Evolutionary conservation across 345 rosid genomes (phyloP).

Genomic region (Salix purpurea): DNA sequence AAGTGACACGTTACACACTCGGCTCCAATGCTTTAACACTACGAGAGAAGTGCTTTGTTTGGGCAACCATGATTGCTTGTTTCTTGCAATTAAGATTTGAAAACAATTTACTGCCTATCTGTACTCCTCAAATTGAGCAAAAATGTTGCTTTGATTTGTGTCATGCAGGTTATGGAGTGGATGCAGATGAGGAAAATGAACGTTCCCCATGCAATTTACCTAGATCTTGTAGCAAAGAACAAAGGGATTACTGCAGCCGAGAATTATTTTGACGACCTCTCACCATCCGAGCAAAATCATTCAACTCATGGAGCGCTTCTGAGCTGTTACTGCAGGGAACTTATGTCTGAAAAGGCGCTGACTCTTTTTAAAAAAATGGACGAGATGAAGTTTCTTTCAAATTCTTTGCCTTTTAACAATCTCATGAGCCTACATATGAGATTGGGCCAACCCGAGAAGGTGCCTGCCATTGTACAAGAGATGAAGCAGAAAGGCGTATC

Average conservation of each 20-base stretch:
- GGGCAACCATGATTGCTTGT: background rate
- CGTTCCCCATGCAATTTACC: slow-evolving; percentile 35
- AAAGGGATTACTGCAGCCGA: slow-evolving; percentile 63
- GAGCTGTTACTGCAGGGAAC: slow-evolving; percentile 54
- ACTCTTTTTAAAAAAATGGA: slow-evolving; percentile 53
- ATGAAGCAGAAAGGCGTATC: slow-evolving; percentile 49
- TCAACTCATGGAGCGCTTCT: slow-evolving; percentile 53
- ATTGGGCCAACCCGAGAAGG: slow-evolving; percentile 55
- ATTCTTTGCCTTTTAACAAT: slow-evolving; percentile 48
- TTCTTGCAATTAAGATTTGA: background rate
- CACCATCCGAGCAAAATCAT: slow-evolving; percentile 30
- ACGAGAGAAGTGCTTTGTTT: background rate
- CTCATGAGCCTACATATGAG: slow-evolving; percentile 51
- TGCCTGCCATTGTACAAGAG: slow-evolving; percentile 36
- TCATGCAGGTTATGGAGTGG: slow-evolving; percentile 66
- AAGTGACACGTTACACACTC: too few species aligned
- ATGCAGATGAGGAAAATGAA: slow-evolving; percentile 63
- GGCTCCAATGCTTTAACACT: too few species aligned
- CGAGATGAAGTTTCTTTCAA: slow-evolving; percentile 31
- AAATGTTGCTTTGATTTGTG: background rate
- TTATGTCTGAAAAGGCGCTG: slow-evolving; percentile 48
- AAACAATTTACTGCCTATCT: background rate
- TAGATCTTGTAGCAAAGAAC: slow-evolving; percentile 60
- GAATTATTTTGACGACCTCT: slow-evolving; percentile 41
- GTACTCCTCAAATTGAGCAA: background rate